phyloP scores from a whole-genome alignment of 208 protist species.

The Trypanosoma scelopori region DNA sequence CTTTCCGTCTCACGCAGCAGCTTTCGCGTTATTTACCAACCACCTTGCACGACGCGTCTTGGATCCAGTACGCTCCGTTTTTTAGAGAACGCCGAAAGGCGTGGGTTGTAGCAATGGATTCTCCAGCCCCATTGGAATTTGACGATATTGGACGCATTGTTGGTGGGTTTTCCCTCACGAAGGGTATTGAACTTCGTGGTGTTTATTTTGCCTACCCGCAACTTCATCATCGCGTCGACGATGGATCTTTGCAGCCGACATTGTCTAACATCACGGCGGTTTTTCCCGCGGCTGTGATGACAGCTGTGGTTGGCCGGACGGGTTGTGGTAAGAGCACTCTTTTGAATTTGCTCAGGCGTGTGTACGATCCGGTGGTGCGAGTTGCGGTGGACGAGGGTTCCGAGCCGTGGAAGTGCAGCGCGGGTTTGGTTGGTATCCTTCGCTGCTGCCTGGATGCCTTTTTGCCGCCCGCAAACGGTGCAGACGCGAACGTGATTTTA shows the following conservation, averaged over 20 bases:
- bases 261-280: conserved; percentile 29
- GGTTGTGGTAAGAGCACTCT: conserved; percentile 86
- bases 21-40: conserved; percentile 28
- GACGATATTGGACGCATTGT: conserved; percentile 43
- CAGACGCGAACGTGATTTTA: conserved; percentile 20
- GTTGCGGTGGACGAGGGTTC: conserved; percentile 19
- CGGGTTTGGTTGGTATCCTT: conserved; percentile 34
- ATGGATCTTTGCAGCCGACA: conserved; percentile 20
- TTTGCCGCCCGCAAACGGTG: conserved; percentile 11
- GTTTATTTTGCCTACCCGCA: conserved; percentile 75
- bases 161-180: conserved; percentile 43
- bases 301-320: conserved; percentile 66
- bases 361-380: conserved; percentile 63
- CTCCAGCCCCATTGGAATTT: conserved; percentile 26
- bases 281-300: conserved; percentile 36
- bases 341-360: conserved; percentile 58
- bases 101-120: conserved; percentile 18
- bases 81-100: conserved; percentile 23
- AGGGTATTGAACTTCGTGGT: conserved; percentile 44
- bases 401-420: conserved; percentile 17
- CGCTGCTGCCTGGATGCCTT: conserved; percentile 31
- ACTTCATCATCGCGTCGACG: conserved; percentile 32
- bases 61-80: conserved; percentile 16
- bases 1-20: conserved; percentile 24
- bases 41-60: conserved; percentile 29